Base-by-base conservation (phyloP, 306 rosid species). In the Prosopis cineraria region DNA sequence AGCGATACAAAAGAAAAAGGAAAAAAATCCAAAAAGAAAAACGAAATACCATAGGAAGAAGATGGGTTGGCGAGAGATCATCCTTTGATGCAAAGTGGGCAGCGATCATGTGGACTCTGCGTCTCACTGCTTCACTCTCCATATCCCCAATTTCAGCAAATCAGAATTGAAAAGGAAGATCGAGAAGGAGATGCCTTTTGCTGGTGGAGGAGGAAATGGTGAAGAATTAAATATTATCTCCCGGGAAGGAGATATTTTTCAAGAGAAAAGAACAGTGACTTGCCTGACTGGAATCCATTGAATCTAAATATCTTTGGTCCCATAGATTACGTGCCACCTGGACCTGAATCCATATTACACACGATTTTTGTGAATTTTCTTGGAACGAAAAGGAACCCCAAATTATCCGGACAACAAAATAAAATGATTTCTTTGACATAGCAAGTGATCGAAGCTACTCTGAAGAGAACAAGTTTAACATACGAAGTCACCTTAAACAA, bases 101-200 rank as follows among this genome's bases (percentile, higher is more conserved):
- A 8, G 95, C 78, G 16, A 92, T 80, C 70, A 56, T 68, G 82
- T 81, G 82, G 87, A 92, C 76, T 79, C 97, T 90, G 48, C 97
- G 95, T 22, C 83, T 87, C 52, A 85, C 93, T 33, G 79, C 83
- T 36, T 92, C 88, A 66, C 40, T 74, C 85, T 87, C 95, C 97
- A 92, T 92, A 48, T 74, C 65, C 43, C n/a, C 60, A 36, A 30
- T 16, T 53, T 60, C 0, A 74, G 77, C 77, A 68, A 71, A 70
- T 69, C 9, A 76, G 80, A 77, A 7, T 7, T 1, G 48, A n/a
- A 17, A 43, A 36, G 10, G 29, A 64, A 63, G 27, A 65, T 83
- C 39, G 75, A 40, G 13, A 0, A 43, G 74, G 16, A 36, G 19
- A 56, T 53, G 70, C 71, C 70, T 37, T 17, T 9, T 19, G 7